Percentiles rank a stretch among this genome's conserved stretches.
Evolutionary conservation across 208 protist genomes (phyloP).

Genomic region (Leishmania tarentolae): DNA sequence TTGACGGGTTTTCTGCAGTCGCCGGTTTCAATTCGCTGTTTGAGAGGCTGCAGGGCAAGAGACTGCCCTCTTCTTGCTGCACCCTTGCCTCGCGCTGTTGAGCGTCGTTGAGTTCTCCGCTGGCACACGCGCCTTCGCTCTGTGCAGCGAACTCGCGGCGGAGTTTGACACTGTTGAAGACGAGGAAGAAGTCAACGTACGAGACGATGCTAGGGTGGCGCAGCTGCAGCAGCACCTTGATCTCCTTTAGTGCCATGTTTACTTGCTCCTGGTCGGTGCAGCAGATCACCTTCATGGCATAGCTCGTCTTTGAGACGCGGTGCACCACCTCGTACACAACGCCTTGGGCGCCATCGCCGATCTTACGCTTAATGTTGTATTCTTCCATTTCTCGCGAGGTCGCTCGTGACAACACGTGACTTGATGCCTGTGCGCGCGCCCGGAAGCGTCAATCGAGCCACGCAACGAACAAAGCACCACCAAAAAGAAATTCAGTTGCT

Average conservation of each 20-base stretch:
- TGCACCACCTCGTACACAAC: slow-evolving; percentile 78
- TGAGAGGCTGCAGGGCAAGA: slow-evolving; percentile 29
- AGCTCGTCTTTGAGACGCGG: slow-evolving; percentile 41
- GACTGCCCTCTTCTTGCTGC: background rate
- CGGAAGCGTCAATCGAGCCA: background rate
- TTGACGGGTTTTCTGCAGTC: background rate
- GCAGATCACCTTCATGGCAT: slow-evolving; percentile 89
- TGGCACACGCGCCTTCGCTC: slow-evolving; percentile 12
- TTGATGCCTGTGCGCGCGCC: background rate
- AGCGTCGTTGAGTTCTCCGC: no score
- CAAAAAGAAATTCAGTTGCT: background rate
- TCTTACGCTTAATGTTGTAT: slow-evolving; percentile 62
- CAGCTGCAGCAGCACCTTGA: slow-evolving; percentile 83
- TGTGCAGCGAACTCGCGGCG: slow-evolving; percentile 45
- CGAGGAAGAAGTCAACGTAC: slow-evolving; percentile 89
- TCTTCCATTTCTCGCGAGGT: slow-evolving; percentile 62
- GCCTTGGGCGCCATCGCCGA: slow-evolving; percentile 84
- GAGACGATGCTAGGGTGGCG: slow-evolving; percentile 80
- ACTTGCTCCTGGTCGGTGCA: slow-evolving; percentile 65
- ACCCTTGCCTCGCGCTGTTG: background rate
- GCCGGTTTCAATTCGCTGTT: slow-evolving; percentile 24
- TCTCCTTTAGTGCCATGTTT: slow-evolving; percentile 83
- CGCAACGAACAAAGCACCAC: background rate
- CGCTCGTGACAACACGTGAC: background rate
- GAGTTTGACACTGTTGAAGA: slow-evolving; percentile 70